Evolutionary conservation across 345 rosid species (phyloP).

Genomic region (Arabidopsis arenosa): DNA sequence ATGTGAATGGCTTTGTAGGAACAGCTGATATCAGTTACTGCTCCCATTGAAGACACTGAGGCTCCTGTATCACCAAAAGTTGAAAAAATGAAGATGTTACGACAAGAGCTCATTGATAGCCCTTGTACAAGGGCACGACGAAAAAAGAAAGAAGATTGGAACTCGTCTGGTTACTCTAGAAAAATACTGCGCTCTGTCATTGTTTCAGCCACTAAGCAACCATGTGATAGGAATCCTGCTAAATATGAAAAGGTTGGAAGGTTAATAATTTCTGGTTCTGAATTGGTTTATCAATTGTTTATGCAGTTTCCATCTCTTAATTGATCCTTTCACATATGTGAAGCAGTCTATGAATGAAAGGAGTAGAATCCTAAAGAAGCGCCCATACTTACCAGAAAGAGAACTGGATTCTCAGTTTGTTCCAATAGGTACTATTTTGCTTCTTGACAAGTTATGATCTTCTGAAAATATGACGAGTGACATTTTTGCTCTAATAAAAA

Average conservation of each 20-base stretch:
- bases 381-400: conserved; percentile 33
- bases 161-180: conserved; percentile 29
- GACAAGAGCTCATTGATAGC: conserved; percentile 30
- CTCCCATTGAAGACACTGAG: conserved; percentile 19
- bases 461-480: conserved; percentile 8
- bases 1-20: conserved; percentile 33
- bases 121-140: conserved; percentile 23
- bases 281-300: conserved; percentile 12
- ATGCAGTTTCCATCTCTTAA: conserved; percentile 21
- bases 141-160: conserved; percentile 21
- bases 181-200: conserved; percentile 32
- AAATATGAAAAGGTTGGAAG: conserved; percentile 44
- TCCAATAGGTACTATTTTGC: conserved; percentile 39
- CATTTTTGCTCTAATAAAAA: conserved; percentile 6
- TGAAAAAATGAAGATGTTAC: conserved; percentile 18
- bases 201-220: conserved; percentile 39
- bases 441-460: conserved; percentile 13
- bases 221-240: conserved; percentile 28
- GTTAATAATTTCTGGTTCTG: conserved; percentile 17
- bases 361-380: conserved; percentile 18
- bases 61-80: conserved; percentile 33
- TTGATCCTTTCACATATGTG: conserved; percentile 3
- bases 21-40: conserved; percentile 26
- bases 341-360: conserved; percentile 27
- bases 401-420: conserved; percentile 29